Percentiles rank a stretch among this genome's conserved stretches.
These are phyloP conservation scores for Tritrichomonas musculus DNA, from an alignment of 208 protist species.

Conservation along the genomic window DNA sequence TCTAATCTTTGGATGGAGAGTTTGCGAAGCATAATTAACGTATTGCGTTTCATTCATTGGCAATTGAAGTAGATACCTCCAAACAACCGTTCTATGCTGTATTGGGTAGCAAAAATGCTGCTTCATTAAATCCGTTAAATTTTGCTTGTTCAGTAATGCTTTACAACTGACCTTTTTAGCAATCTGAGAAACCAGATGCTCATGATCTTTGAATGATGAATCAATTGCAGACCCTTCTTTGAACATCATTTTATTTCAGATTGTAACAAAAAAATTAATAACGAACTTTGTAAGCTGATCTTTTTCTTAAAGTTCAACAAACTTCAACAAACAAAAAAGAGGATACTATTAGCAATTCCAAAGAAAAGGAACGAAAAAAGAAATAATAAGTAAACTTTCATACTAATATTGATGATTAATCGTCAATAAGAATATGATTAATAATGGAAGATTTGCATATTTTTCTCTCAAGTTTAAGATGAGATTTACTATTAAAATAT, in stretches of 20 bases:
- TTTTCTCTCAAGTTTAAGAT: too few species aligned
- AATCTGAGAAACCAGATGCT: background rate
- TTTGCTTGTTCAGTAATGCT: background rate
- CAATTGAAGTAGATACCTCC: slow-evolving; percentile 36
- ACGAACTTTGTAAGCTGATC: too few species aligned
- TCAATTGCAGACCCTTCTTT: background rate
- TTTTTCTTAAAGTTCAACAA: too few species aligned
- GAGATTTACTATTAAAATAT: too few species aligned
- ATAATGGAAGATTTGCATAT: too few species aligned
- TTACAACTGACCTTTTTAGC: background rate
- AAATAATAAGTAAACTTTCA: too few species aligned
- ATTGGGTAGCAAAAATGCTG: background rate
- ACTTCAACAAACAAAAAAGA: too few species aligned
- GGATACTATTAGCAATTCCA: too few species aligned
- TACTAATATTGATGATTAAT: too few species aligned
- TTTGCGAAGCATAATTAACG: background rate
- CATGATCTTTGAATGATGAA: background rate
- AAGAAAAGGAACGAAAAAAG: too few species aligned
- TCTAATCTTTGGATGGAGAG: slow-evolving; percentile 32
- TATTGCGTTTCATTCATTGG: slow-evolving; percentile 41
- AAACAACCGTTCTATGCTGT: slow-evolving; percentile 35
- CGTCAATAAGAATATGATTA: too few species aligned
- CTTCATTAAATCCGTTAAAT: background rate
- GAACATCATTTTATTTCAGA: slow-evolving; percentile 20
- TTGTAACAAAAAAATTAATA: too few species aligned